These are phyloP conservation scores for Acanthamoeba quina DNA, from an alignment of 208 protist species.

Conservation along the genomic window DNA sequence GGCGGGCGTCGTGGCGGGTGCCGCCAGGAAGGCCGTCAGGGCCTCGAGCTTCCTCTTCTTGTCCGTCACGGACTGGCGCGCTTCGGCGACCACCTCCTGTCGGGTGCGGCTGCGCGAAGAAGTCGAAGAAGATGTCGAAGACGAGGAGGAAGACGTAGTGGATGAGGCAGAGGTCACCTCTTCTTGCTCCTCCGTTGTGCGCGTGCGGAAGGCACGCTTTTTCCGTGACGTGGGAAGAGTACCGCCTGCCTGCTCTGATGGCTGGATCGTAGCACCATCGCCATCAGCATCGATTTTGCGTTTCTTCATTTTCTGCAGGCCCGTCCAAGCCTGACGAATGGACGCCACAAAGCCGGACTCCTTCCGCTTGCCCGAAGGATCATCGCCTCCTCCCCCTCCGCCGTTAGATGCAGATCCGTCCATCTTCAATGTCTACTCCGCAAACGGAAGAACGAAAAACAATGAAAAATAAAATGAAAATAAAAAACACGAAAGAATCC, in stretches of 20 bases:
- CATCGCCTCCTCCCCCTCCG: neutral
- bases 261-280: neutral
- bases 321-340: neutral
- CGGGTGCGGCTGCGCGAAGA: neutral
- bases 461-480: neutral
- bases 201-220: neutral
- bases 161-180: neutral
- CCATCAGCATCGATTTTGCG: neutral
- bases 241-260: neutral
- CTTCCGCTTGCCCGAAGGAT: neutral
- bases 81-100: neutral
- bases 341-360: neutral
- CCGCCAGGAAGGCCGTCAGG: neutral
- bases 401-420: neutral
- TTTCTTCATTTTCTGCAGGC: neutral
- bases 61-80: neutral
- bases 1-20: neutral
- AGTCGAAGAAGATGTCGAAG: neutral
- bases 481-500: too few species aligned
- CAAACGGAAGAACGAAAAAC: neutral
- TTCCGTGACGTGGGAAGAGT: neutral
- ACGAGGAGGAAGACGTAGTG: neutral
- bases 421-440: neutral
- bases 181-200: neutral
- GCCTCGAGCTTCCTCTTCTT: conserved; percentile 32